Base-by-base conservation (phyloP, 2,329 filamentous ascomycete genomes). In the Decorospora gaudefroyi region DNA sequence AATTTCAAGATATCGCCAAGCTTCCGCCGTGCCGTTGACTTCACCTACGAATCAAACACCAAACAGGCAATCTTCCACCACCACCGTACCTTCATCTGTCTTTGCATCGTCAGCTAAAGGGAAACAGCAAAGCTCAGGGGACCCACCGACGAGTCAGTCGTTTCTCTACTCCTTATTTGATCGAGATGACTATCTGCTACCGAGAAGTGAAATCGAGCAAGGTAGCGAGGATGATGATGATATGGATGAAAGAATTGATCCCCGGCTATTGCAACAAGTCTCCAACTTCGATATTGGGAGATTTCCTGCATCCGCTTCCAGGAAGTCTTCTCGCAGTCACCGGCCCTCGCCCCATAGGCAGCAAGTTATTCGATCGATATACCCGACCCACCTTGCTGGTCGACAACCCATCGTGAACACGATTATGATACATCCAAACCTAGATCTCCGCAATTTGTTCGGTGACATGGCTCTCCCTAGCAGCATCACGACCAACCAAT, bases 361-460 rank as follows among this genome's bases (percentile, higher is more conserved):
- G 8, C 29, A 48, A n/a, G 27, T 19, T 6, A 13, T 49, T 8
- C 43, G 49, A n/a, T 53, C 49, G 2, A 50, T 52, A 12, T 43
- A 60, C n/a, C 44, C 53, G 3, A 61, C 55, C 6, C 59, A 57
- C 16, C 46, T 59, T 2, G 28, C 34, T 13, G 51, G 48, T 15
- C 55, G 57, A n/a, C 59, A 62, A 10, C 45, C 47, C 2, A 55
- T 57, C 2, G 53, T 57, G 6, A 55, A 57, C 22, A 51, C 53
- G 4, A 47, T 61, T n/a, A 38, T 49, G n/a, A 25, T 61, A 29
- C 59, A 62, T 16, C 57, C 53, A 4, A 62, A 59, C 4, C 42
- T 62, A n/a, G 47, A 55, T 9, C 25, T 61, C 3, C 44, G 41
- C 1, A 55, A 51, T 21, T 19, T 57, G 1, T 56, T 62, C 15